Percentiles rank a stretch among this genome's conserved stretches.
These are phyloP conservation scores for Lactarius pseudohatsudake DNA, from an alignment of 768 basidiomycete genomes.

Conservation along the genomic window DNA sequence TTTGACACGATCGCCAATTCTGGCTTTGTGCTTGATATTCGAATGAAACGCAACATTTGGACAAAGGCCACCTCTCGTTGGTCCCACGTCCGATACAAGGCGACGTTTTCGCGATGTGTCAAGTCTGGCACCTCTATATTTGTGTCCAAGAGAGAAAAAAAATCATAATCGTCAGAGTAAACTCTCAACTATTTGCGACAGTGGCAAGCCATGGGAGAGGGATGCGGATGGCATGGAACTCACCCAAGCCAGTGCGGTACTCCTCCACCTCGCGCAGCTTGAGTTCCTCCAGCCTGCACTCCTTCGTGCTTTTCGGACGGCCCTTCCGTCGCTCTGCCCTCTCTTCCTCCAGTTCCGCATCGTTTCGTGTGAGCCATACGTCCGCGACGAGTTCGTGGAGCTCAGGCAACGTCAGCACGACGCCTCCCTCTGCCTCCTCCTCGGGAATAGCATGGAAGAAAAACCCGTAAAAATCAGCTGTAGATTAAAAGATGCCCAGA, in stretches of 20 bases:
- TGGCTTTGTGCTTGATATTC: constrained; percentile 62
- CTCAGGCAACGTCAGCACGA: constrained; percentile 56
- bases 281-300: constrained; percentile 67
- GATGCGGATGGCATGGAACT: constrained; percentile 30
- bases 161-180: not conserved
- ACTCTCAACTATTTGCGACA: not conserved
- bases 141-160: not conserved
- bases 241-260: constrained; percentile 82
- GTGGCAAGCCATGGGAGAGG: not conserved
- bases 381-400: constrained; percentile 64
- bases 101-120: constrained; percentile 67
- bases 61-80: constrained; percentile 71
- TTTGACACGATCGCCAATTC: constrained; percentile 51
- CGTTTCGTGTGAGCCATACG: constrained; percentile 73
- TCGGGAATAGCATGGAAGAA: constrained; percentile 72
- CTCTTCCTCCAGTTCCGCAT: constrained; percentile 64
- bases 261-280: constrained; percentile 65
- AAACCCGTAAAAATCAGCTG: constrained; percentile 73
- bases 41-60: constrained; percentile 70
- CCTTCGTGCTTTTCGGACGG: constrained; percentile 68
- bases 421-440: constrained; percentile 33
- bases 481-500: not conserved
- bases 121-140: constrained; percentile 73
- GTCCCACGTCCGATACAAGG: constrained; percentile 76
- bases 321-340: constrained; percentile 64